Evolutionary conservation across 441 rosid species (phyloP).

Genomic region (Erodium moschatum): DNA sequence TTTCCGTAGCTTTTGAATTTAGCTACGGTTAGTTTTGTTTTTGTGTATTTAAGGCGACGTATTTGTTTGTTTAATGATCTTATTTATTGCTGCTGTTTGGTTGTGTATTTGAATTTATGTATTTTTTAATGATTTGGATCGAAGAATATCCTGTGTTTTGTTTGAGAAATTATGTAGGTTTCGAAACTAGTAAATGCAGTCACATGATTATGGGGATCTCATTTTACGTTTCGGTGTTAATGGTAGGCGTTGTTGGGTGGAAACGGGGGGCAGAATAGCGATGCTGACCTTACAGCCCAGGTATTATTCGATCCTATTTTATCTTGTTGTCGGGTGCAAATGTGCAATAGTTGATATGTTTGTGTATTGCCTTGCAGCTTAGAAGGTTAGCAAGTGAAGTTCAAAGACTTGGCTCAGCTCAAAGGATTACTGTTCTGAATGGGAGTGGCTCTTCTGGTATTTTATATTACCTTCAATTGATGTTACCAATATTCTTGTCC

Average conservation of each 20-base stretch:
- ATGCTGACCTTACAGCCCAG: conserved; percentile 52
- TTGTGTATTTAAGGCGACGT: no score
- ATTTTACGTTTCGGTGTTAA: conserved; percentile 11
- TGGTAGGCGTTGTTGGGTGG: conserved; percentile 45
- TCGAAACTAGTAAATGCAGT: not conserved
- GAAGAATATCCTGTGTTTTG: no score
- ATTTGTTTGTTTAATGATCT: no score
- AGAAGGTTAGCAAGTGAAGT: conserved; percentile 58
- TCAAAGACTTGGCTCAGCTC: conserved; percentile 48
- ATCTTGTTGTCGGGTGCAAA: not conserved
- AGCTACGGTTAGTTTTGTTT: not conserved
- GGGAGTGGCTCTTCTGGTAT: conserved; percentile 45
- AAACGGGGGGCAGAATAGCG: conserved; percentile 44
- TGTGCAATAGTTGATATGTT: not conserved
- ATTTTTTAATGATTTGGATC: no score
- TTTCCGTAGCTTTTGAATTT: not conserved
- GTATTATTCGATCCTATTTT: conserved; percentile 23
- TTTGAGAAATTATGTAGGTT: no score
- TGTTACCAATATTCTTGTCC: not conserved
- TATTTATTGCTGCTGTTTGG: no score
- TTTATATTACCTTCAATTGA: not conserved
- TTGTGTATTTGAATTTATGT: no score
- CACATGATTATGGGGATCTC: not conserved
- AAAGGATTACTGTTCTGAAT: conserved; percentile 75
- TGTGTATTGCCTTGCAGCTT: conserved; percentile 29